A percentile compares a stretch with the other conserved stretches of the same genome.
These are phyloP conservation scores for Aspergillus ellipticus DNA, from an alignment of 495 filamentous ascomycete species.

Conservation along the genomic window DNA sequence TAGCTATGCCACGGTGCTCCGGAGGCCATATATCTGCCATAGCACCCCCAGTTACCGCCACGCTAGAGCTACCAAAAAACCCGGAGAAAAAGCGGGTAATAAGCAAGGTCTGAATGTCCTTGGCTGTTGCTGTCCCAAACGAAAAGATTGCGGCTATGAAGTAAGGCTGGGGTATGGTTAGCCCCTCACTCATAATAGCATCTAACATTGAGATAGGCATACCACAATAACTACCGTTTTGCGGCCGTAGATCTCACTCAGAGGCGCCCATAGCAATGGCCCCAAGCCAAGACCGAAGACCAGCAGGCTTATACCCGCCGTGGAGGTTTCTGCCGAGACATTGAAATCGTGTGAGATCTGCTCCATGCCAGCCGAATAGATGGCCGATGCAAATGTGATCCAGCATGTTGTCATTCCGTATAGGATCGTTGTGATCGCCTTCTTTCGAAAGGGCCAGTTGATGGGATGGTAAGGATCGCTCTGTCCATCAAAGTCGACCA, in stretches of 20 bases:
- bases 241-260: constrained; percentile 12
- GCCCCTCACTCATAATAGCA: neutral
- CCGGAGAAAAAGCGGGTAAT: constrained; percentile 57
- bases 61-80: constrained; percentile 50
- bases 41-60: constrained; percentile 54
- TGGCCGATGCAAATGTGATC: neutral
- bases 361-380: neutral
- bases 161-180: neutral
- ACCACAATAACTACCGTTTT: constrained; percentile 4
- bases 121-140: constrained; percentile 48
- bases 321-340: neutral
- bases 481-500: neutral
- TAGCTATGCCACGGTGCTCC: constrained; percentile 43
- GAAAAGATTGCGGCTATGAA: constrained; percentile 9
- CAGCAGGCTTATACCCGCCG: neutral
- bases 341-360: neutral
- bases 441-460: neutral
- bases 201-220: neutral
- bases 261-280: constrained; percentile 13
- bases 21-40: constrained; percentile 50
- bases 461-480: neutral
- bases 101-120: constrained; percentile 55
- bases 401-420: neutral
- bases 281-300: constrained; percentile 4
- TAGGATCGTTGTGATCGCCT: neutral